phyloP scores from a whole-genome alignment of 768 basidiomycete species.

The Mrakia blollopis region DNA sequence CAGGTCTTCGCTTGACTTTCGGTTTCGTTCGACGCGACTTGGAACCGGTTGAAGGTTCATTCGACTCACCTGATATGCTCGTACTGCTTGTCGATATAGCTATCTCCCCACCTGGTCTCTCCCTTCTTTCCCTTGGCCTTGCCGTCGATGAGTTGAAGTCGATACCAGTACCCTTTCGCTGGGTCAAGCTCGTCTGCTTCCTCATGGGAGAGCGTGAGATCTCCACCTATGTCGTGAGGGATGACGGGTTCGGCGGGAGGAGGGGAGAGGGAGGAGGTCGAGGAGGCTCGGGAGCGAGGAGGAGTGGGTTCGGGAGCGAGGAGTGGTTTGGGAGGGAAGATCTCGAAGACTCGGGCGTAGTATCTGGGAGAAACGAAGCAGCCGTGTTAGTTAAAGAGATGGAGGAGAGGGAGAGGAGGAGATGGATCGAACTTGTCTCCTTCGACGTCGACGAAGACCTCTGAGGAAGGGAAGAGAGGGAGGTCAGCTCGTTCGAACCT shows the following conservation, averaged over 20 bases:
- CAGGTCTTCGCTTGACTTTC: not conserved
- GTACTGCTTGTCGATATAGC: constrained; percentile 66
- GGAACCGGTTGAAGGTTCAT: not conserved
- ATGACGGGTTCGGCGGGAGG: not conserved
- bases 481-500: not conserved
- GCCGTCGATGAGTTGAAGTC: constrained; percentile 64
- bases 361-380: constrained; percentile 53
- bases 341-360: constrained; percentile 71
- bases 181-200: constrained; percentile 69
- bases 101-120: constrained; percentile 39
- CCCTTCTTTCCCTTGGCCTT: constrained; percentile 18
- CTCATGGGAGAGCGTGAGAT: constrained; percentile 69
- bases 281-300: constrained; percentile 20
- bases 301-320: constrained; percentile 25
- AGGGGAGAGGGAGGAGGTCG: constrained; percentile 34
- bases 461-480: constrained; percentile 47
- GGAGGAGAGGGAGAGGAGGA: not conserved
- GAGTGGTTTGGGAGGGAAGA: constrained; percentile 53
- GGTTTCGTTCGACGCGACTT: too few relatives aligned
- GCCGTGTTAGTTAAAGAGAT: not conserved
- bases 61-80: constrained; percentile 68
- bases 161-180: constrained; percentile 77
- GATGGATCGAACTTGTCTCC: constrained; percentile 67
- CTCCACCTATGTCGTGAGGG: constrained; percentile 66
- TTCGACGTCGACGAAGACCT: constrained; percentile 76